These are phyloP conservation scores for Ceratonia siliqua DNA, from an alignment of 306 rosid species.

Conservation along the genomic window DNA sequence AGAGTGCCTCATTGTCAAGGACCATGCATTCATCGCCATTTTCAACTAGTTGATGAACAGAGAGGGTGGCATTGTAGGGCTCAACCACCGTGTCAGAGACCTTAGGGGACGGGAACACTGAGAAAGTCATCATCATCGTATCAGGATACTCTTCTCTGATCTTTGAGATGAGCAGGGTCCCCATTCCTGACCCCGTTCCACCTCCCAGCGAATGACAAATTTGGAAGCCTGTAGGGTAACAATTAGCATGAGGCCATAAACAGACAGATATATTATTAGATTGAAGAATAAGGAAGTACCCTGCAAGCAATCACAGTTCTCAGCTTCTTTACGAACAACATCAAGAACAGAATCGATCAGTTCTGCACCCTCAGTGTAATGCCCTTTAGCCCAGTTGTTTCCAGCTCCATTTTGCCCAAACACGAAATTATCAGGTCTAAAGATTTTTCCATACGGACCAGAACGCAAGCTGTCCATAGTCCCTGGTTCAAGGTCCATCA, in stretches of 20 bases:
- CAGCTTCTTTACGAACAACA: constrained; percentile 82
- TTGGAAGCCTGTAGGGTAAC: constrained; percentile 66
- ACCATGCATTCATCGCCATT: constrained; percentile 88
- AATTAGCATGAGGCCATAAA: too few species aligned
- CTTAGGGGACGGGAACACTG: constrained; percentile 80
- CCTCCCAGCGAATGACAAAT: constrained; percentile 81
- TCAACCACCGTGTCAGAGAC: constrained; percentile 84
- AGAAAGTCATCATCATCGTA: constrained; percentile 82
- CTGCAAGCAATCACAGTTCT: constrained; percentile 78
- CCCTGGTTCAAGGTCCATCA: constrained; percentile 79
- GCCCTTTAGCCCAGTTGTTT: constrained; percentile 83
- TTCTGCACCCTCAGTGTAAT: constrained; percentile 84
- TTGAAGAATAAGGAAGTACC: constrained; percentile 44
- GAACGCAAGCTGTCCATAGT: constrained; percentile 81
- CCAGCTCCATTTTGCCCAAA: constrained; percentile 85
- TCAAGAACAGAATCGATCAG: constrained; percentile 76
- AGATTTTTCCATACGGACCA: constrained; percentile 68
- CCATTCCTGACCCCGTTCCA: constrained; percentile 85
- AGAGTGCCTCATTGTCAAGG: constrained; percentile 82
- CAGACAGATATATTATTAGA: too few species aligned
- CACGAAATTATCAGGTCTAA: constrained; percentile 77
- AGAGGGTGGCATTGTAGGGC: constrained; percentile 82
- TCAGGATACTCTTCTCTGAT: constrained; percentile 85
- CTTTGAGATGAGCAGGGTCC: constrained; percentile 76
- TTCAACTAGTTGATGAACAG: constrained; percentile 76